Evolutionary conservation across 2,329 filamentous ascomycete species (phyloP), one percentile per base, ranked within the genome.

Genomic region (Parafenestella ontariensis): DNA sequence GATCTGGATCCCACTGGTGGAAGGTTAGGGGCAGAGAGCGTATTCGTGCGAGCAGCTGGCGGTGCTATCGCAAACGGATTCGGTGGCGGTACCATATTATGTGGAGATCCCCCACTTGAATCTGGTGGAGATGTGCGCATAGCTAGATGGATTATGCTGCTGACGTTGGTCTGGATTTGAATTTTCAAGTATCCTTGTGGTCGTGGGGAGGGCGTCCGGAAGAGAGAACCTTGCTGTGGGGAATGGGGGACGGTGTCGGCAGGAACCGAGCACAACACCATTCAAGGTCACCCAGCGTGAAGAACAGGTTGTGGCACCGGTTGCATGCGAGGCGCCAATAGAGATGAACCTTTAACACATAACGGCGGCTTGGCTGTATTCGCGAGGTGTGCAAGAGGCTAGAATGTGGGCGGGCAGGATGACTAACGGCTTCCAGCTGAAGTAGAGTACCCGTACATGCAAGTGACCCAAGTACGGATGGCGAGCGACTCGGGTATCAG

Each of bases 51-150:
- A 44, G 58, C 52, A 34, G 60, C 50, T 18, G 65, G 57, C 37
- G 65, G 65, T 40, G 66, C 53, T 40, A 66, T 59, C 24, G 66
- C 54, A 54, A 75, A 76, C 11, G 69, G 71, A 52, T 66, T 72
- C 28, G 69, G 59, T 26, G 70, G 69, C 21, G 71, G 69, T 48
- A 76, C 66, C 64, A 72, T 69, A 41, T 58, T 64, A 37, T 69
- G 66, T 47, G 74, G 68, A 26, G 74, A 75, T 21, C 61, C 68
- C 46, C 63, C 68, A 37, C 67, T 69, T n/a, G 74, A 71, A 18
- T 51, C 58, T 42, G 72, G 62, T 46, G 74, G 69, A 46, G 75
- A 73, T 23, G 68, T 68, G 52, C 67, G 71, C 63, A 71, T 66
- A 17, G 41, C 56, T 43, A 43, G 43, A 52, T 23, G 49, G 43